Conservation (phyloP, 2,329 filamentous ascomycete species). For the Corniculantispora saksenae region DNA sequence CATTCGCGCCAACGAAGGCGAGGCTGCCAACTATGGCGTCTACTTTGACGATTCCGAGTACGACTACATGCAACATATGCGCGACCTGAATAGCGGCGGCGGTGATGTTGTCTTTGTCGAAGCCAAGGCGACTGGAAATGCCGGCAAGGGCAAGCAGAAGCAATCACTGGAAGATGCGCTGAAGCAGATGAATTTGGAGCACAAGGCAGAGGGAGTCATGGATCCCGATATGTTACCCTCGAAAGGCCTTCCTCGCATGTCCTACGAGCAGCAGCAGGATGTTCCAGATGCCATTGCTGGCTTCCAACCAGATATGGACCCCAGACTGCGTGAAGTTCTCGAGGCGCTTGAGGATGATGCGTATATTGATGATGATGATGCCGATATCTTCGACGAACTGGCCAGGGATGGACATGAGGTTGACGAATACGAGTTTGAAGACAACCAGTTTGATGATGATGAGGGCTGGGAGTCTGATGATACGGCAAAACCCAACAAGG, state of each 20-base stretch:
- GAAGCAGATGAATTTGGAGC: constrained; percentile 58
- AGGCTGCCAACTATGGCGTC: constrained; percentile 90
- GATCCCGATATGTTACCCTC: constrained; percentile 77
- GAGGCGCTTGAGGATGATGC: constrained; percentile 95
- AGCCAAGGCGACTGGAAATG: constrained; percentile 55
- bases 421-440: constrained; percentile 78
- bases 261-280: constrained; percentile 91
- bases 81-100: constrained; percentile 74
- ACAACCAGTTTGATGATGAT: constrained; percentile 63
- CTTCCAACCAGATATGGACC: constrained; percentile 98
- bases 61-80: constrained; percentile 99
- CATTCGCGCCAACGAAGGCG: constrained; percentile 87
- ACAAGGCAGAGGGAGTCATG: constrained; percentile 59
- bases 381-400: constrained; percentile 80
- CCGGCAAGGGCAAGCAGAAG: constrained; percentile 71
- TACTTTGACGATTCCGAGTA: constrained; percentile 95
- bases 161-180: constrained; percentile 81
- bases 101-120: constrained; percentile 85
- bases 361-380: constrained; percentile 81
- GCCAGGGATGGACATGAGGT: constrained; percentile 71
- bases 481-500: constrained; percentile 74
- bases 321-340: constrained; percentile 82
- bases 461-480: constrained; percentile 94
- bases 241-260: constrained; percentile 73
- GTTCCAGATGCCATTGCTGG: constrained; percentile 88